Evolutionary conservation across 1,284 basidiomycete genomes (phyloP).

Genomic region (Microbotryum violaceum): DNA sequence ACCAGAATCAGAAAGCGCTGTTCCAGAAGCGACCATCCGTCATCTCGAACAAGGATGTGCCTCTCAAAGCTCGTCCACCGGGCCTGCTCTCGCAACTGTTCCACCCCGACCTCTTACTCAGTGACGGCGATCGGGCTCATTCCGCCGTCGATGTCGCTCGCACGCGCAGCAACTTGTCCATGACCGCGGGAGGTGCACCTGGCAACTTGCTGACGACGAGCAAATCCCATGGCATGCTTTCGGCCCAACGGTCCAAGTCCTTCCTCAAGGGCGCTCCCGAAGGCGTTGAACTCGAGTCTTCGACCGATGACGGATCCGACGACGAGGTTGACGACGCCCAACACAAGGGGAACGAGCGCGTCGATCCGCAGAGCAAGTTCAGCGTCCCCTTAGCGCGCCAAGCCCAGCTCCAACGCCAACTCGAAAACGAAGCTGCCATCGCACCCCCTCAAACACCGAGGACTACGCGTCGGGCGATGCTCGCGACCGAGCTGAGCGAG

Average conservation of each 20-base stretch:
- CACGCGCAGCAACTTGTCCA: not conserved
- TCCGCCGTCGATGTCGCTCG: conserved; percentile 6
- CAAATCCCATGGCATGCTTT: conserved; percentile 58
- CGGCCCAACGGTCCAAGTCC: conserved; percentile 28
- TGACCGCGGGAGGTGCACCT: conserved; percentile 1
- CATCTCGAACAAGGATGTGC: conserved; percentile 7
- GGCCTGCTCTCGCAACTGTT: conserved; percentile 32
- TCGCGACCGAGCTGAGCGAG: conserved; percentile 76
- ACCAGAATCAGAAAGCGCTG: not conserved
- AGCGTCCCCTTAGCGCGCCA: conserved; percentile 1
- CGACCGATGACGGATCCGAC: conserved; percentile 51
- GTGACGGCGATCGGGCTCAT: conserved; percentile 12
- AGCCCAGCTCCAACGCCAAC: conserved; percentile 1
- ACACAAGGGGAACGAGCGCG: not conserved
- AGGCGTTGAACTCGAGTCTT: conserved; percentile 60
- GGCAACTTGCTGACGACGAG: conserved; percentile 47
- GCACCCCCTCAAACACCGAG: conserved; percentile 69
- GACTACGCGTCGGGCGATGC: conserved; percentile 74
- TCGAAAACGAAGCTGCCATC: conserved; percentile 45
- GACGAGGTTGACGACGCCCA: conserved; percentile 40
- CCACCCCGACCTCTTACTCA: conserved; percentile 28
- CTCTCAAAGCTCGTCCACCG: conserved; percentile 22
- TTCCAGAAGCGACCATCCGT: conserved; percentile 15
- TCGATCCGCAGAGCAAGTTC: conserved; percentile 7
- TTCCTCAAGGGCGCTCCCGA: conserved; percentile 50